These are phyloP conservation scores for Plasmodium relictum DNA, from an alignment of 169 alveolate species.

Conservation along the genomic window DNA sequence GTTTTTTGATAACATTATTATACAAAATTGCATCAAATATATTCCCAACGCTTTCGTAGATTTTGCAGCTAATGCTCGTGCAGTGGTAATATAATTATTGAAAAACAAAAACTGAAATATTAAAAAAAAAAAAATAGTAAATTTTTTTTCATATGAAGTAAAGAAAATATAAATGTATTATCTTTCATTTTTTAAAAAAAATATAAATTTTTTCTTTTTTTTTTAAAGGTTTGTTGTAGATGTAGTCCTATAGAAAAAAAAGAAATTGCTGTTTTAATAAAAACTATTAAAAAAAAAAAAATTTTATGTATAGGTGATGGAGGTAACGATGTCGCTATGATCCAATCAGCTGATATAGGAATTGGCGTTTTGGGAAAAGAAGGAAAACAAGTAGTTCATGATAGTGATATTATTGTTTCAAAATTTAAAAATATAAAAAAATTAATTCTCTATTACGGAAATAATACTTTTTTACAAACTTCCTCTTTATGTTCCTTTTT, in stretches of 20 bases:
- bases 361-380: slow-evolving; percentile 98
- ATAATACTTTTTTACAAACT: slow-evolving; percentile 95
- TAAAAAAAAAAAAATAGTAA: slow-evolving; percentile 26
- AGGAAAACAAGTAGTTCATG: slow-evolving; percentile 97
- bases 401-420: slow-evolving; percentile 96
- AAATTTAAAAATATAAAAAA: slow-evolving; percentile 94
- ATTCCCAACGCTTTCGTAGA: slow-evolving; percentile 74
- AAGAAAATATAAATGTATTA: not conserved
- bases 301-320: slow-evolving; percentile 99
- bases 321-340: slow-evolving; percentile 99
- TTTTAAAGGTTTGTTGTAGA: slow-evolving; percentile 96
- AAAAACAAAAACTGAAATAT: not conserved
- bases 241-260: slow-evolving; percentile 99
- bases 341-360: slow-evolving; percentile 95
- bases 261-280: slow-evolving; percentile 91
- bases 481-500: slow-evolving; percentile 95
- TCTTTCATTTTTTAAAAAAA: slow-evolving; percentile 1
- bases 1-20: slow-evolving; percentile 67
- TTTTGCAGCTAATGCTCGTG: slow-evolving; percentile 75
- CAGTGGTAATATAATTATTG: slow-evolving; percentile 46
- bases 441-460: slow-evolving; percentile 97
- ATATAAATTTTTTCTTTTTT: slow-evolving; percentile 1
- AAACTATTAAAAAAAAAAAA: slow-evolving; percentile 84
- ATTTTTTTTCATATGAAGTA: not conserved
- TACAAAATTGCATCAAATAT: slow-evolving; percentile 67